Evolutionary conservation across 2,329 filamentous ascomycete genomes (phyloP).

Genomic region (Phaeophleospora eucalypticola): DNA sequence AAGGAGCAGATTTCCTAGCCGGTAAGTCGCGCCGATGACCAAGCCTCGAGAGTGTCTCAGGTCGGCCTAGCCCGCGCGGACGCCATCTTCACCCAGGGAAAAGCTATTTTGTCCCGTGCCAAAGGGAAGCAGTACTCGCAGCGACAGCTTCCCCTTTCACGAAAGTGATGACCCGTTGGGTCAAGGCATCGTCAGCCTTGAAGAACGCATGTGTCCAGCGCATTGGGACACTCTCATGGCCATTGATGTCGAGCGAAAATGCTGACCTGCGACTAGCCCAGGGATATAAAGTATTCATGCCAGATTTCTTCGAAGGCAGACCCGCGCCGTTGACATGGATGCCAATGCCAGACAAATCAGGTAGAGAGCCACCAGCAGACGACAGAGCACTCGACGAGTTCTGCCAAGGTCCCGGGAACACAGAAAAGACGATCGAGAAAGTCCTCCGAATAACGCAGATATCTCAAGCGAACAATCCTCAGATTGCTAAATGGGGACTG

Average conservation of each 20-base stretch:
- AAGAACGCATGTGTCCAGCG: too few species aligned
- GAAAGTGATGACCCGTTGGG: too few species aligned
- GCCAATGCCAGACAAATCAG: slow-evolving; percentile 5
- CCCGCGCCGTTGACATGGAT: slow-evolving; percentile 9
- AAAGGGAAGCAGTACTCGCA: too few species aligned
- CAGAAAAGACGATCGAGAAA: slow-evolving; percentile 3
- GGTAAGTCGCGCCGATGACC: too few species aligned
- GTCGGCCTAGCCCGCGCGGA: too few species aligned
- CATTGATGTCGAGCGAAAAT: too few species aligned
- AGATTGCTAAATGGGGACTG: slow-evolving; percentile 5
- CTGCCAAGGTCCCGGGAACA: slow-evolving; percentile 8
- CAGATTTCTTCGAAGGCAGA: slow-evolving; percentile 5
- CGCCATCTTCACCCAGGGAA: too few species aligned
- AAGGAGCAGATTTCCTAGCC: slow-evolving; percentile 10
- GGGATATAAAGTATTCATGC: slow-evolving; percentile 7
- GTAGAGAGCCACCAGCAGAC: slow-evolving; percentile 1
- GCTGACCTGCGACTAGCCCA: background rate
- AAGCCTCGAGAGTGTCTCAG: too few species aligned
- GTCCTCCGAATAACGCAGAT: slow-evolving; percentile 1
- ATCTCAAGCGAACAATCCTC: background rate
- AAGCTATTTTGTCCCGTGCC: too few species aligned
- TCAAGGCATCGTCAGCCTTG: too few species aligned
- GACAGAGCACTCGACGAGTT: slow-evolving; percentile 9
- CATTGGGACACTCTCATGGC: too few species aligned
- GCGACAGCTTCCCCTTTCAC: too few species aligned